Conservation (phyloP, 2,329 filamentous ascomycete species). For the Epichloe elymi region DNA sequence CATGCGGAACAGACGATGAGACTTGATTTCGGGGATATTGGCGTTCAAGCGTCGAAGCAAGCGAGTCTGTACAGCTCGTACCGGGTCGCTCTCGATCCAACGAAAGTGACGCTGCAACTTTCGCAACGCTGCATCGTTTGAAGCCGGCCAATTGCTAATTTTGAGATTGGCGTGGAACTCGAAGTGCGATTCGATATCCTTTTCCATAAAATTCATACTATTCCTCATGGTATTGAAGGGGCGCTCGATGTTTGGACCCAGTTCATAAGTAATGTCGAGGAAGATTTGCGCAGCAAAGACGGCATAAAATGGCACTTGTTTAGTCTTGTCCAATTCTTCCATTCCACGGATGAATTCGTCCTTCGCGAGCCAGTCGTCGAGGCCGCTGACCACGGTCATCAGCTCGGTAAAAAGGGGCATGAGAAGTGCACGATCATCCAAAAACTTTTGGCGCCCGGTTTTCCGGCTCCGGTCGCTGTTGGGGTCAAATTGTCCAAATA, state of each 20-base stretch:
- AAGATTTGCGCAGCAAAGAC: slow-evolving; percentile 28
- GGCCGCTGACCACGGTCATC: slow-evolving; percentile 7
- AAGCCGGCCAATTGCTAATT: slow-evolving; percentile 13
- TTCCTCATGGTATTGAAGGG: slow-evolving; percentile 3
- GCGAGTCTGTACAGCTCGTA: not conserved
- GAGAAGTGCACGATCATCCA: slow-evolving; percentile 23
- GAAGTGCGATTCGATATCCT: slow-evolving; percentile 1
- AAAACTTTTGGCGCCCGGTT: slow-evolving; percentile 17
- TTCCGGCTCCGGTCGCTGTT: slow-evolving; percentile 12
- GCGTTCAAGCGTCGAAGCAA: not conserved
- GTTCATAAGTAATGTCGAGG: slow-evolving; percentile 26
- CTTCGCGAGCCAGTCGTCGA: slow-evolving; percentile 12
- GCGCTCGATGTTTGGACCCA: slow-evolving; percentile 10
- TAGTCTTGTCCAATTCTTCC: slow-evolving; percentile 16
- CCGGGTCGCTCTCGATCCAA: not conserved
- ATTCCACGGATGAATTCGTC: slow-evolving; percentile 26
- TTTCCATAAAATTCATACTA: not conserved
- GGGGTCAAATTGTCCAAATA: slow-evolving; percentile 15
- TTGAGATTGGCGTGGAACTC: slow-evolving; percentile 19
- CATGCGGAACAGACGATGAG: slow-evolving; percentile 18
- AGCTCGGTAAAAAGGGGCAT: slow-evolving; percentile 22
- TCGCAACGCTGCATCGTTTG: not conserved
- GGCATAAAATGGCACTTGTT: slow-evolving; percentile 20
- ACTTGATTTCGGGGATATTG: not conserved
- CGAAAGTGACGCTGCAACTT: slow-evolving; percentile 5